phyloP scores from a whole-genome alignment of 805 yeast species.

The Wickerhamiella brachini region DNA sequence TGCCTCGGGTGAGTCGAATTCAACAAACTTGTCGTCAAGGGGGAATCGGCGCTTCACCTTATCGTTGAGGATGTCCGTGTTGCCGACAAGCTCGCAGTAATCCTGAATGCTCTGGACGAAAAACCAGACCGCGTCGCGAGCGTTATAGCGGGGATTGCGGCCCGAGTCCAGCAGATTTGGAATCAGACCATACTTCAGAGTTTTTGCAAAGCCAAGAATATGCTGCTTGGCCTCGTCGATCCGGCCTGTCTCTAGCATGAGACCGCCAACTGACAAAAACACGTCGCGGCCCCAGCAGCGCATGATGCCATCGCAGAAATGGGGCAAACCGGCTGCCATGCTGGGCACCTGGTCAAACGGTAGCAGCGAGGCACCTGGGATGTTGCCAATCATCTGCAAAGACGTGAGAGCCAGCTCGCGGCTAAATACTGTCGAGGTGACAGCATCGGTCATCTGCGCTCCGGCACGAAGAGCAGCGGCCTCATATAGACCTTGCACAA shows the following conservation, averaged over 20 bases:
- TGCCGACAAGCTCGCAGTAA: conserved; percentile 52
- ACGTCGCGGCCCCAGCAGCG: conserved; percentile 98
- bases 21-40: conserved; percentile 64
- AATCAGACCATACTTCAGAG: conserved; percentile 87
- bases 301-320: conserved; percentile 81
- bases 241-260: conserved; percentile 64
- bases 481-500: conserved; percentile 72
- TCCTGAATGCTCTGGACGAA: conserved; percentile 82
- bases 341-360: conserved; percentile 51
- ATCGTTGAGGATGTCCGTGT: conserved; percentile 46
- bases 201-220: conserved; percentile 75
- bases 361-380: conserved; percentile 59
- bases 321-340: conserved; percentile 94
- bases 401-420: conserved; percentile 71
- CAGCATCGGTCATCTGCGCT: conserved; percentile 40
- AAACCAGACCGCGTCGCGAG: conserved; percentile 96
- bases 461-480: conserved; percentile 63
- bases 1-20: conserved; percentile 58
- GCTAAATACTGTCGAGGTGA: conserved; percentile 54
- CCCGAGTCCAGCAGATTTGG: conserved; percentile 92
- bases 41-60: conserved; percentile 78
- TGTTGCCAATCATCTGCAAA: conserved; percentile 69
- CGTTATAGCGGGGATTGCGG: conserved; percentile 84
- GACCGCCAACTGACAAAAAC: conserved; percentile 74
- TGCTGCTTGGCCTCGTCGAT: conserved; percentile 68